Conservation (phyloP, 2,329 filamentous ascomycete species). For the Lecanoromycetidae sp. region DNA sequence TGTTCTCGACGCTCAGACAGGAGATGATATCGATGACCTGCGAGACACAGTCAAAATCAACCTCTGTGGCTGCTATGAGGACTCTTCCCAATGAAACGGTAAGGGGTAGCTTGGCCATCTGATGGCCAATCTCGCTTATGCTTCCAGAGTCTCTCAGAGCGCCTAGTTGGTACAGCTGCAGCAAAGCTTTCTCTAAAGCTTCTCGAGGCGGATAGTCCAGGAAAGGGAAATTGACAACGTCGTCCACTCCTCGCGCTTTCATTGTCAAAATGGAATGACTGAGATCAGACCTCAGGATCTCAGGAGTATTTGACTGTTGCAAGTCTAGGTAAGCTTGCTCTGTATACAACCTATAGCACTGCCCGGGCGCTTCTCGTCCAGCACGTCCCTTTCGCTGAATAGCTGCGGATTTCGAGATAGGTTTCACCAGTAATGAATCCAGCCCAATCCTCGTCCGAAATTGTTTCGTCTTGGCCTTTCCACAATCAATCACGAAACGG, state of each 20-base stretch:
- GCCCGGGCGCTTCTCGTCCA: conserved; percentile 79
- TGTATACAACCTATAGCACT: conserved; percentile 83
- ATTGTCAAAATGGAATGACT: conserved; percentile 78
- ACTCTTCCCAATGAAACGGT: conserved; percentile 71
- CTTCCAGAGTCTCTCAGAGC: conserved; percentile 59
- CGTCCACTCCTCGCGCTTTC: conserved; percentile 78
- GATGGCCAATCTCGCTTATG: conserved; percentile 61
- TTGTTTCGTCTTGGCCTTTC: conserved; percentile 88
- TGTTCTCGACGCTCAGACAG: conserved; percentile 51
- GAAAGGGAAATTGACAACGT: conserved; percentile 72
- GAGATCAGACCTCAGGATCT: conserved; percentile 83
- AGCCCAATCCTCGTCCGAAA: conserved; percentile 75
- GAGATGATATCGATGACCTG: conserved; percentile 78
- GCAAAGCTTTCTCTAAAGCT: conserved; percentile 65
- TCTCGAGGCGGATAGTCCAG: conserved; percentile 70
- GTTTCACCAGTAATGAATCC: conserved; percentile 79
- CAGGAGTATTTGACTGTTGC: conserved; percentile 64
- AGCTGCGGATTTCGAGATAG: conserved; percentile 85
- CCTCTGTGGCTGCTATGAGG: conserved; percentile 62
- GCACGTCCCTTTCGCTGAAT: conserved; percentile 86
- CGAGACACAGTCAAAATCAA: conserved; percentile 58
- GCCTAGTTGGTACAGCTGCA: conserved; percentile 67
- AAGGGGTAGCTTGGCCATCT: conserved; percentile 73
- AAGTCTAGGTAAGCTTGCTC: conserved; percentile 60
- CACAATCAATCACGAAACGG: conserved; percentile 79